Evolutionary conservation across 108 stramenopile species (phyloP).

Genomic region (Nitzschia inconspicua): DNA sequence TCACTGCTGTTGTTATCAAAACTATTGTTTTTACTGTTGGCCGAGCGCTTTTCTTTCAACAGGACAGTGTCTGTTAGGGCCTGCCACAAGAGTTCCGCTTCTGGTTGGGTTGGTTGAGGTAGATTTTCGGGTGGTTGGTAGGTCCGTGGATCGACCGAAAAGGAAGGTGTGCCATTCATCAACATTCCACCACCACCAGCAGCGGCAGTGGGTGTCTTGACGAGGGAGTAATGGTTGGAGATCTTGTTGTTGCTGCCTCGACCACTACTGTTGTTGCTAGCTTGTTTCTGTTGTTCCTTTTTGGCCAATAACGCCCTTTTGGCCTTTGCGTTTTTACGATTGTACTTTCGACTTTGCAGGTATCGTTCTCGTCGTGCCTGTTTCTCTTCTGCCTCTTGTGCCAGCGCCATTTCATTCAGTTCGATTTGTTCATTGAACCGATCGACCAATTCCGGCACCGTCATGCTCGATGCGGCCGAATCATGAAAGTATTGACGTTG

Average conservation of each 20-base stretch:
- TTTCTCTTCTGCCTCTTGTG: conserved; percentile 1
- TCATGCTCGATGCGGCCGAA: too few relatives aligned
- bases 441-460: too few relatives aligned
- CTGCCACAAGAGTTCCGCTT: conserved; percentile 4
- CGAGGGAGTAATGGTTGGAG: neutral
- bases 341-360: neutral
- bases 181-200: neutral
- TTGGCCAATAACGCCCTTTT: neutral
- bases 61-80: conserved; percentile 18
- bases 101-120: neutral
- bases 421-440: conserved; percentile 25
- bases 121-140: conserved; percentile 10
- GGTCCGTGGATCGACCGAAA: conserved; percentile 20
- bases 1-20: too few relatives aligned
- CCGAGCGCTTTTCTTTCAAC: conserved; percentile 9
- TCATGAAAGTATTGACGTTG: too few relatives aligned
- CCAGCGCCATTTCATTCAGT: neutral
- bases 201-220: conserved; percentile 11
- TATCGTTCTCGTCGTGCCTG: conserved; percentile 10
- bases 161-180: conserved; percentile 9
- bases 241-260: neutral
- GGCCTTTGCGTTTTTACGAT: neutral
- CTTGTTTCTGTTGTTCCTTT: neutral
- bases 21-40: too few relatives aligned
- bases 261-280: neutral